Base-by-base conservation (phyloP, 768 basidiomycete species). In the Strobilomyces dryophilus region DNA sequence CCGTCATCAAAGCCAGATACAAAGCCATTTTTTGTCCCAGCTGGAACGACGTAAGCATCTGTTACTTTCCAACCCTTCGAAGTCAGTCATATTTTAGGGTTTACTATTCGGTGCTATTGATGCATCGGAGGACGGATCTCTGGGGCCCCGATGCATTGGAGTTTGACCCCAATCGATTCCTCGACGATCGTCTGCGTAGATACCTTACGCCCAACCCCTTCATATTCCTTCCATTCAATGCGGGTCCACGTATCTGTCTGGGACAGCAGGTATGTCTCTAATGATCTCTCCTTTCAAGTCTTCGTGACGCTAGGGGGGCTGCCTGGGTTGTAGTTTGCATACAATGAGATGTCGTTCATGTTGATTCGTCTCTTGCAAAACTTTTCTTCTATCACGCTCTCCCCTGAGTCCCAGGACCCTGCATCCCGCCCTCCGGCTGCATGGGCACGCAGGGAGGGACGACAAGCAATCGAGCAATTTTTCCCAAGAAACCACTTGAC, bases 151-250 rank as follows among this genome's bases (percentile, higher is more conserved):
- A 74, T 35, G 67, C 67, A 12, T 50, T 62, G 18, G 58, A 61
- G 21, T 75, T 75, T 45, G 74, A 76, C 37, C 74, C 75, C 2
- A 71, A 75, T 41, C 66, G 74, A 12, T 76, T 74, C 66, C 60
- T 75, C 11, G 74, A 76, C 32, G 65, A 63, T 11, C 60, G 75
- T 21, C 51, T 74, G 21, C 60, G 41, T 35, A 67, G 62, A 54
- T 69, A 73, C 51, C 57, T 76, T 10, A 66, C 57, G 8, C 66
- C 73, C 1, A 76, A 76, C 42, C 74, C 74, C 0, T 76, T 62
- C 53, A 72, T 73, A 53, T 76, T 76, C 54, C 56, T 76, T 17
- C 75, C 74, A 9, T 50, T 50, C 41, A 50, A 43, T 14, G 49
- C 49, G 2, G 49, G 49, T 18, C 49, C 49, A 10, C 60, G 71